These are phyloP conservation scores for Herpotrichia juniperi DNA, from an alignment of 2,329 filamentous ascomycete species.

Conservation along the genomic window DNA sequence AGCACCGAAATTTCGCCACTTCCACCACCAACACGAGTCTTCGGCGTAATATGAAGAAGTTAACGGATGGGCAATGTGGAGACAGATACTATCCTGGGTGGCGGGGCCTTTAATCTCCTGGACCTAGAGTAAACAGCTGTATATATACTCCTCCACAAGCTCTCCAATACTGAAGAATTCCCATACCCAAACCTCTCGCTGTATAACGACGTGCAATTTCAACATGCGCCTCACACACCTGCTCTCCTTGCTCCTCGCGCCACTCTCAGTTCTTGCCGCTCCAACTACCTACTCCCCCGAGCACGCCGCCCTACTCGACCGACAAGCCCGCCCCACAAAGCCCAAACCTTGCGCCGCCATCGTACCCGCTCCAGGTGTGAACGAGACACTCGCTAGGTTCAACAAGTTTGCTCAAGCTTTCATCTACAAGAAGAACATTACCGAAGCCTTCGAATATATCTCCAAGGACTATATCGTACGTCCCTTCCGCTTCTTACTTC, in stretches of 20 bases:
- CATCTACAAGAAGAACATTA: slow-evolving; percentile 35
- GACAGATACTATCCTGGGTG: not conserved
- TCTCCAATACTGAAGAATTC: too few relatives aligned
- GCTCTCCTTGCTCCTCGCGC: slow-evolving; percentile 18
- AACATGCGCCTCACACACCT: slow-evolving; percentile 28
- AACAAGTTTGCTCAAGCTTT: slow-evolving; percentile 34
- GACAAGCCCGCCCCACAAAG: slow-evolving; percentile 24
- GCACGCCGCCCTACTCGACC: slow-evolving; percentile 8
- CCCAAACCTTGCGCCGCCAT: slow-evolving; percentile 31
- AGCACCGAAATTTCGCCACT: not conserved
- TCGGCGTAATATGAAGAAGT: slow-evolving; percentile 1
- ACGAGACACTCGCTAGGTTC: slow-evolving; percentile 20
- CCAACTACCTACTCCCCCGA: slow-evolving; percentile 9
- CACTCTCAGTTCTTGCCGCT: slow-evolving; percentile 19
- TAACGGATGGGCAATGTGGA: not conserved
- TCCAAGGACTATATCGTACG: slow-evolving; percentile 33
- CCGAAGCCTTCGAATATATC: slow-evolving; percentile 35
- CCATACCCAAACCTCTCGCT: too few relatives aligned
- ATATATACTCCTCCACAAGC: slow-evolving; percentile 5
- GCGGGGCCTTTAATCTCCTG: not conserved
- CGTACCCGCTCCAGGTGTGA: slow-evolving; percentile 12
- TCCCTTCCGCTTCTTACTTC: not conserved
- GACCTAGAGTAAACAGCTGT: not conserved
- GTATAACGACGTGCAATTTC: not conserved
- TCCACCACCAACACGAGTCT: slow-evolving; percentile 1